Conservation (phyloP, 495 filamentous ascomycete species). For the Aspergillus nidulans region DNA sequence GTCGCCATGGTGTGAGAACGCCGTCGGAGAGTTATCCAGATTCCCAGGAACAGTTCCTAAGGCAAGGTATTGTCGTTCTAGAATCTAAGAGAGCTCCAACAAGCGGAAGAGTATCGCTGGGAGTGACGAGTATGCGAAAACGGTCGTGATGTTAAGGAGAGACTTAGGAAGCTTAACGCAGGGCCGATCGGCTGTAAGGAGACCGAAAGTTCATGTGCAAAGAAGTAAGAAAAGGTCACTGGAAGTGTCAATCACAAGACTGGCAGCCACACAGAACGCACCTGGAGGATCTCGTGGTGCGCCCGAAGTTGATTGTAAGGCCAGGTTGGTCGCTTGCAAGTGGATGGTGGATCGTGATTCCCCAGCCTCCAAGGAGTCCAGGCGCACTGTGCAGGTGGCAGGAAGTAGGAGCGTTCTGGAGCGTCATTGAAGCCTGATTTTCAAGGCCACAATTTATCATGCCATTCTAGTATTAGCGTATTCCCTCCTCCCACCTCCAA, state of each 20-base stretch:
- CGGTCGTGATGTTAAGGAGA: conserved; percentile 13
- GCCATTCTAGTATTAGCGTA: conserved; percentile 4
- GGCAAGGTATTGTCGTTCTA: not conserved
- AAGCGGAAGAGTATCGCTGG: not conserved
- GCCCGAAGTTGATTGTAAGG: conserved; percentile 16
- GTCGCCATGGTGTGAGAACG: conserved; percentile 62
- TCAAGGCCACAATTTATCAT: conserved; percentile 6
- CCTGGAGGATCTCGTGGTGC: conserved; percentile 1
- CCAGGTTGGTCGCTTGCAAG: conserved; percentile 2
- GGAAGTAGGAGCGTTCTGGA: conserved; percentile 2
- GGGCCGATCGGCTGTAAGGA: conserved; percentile 10
- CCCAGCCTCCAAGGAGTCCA: conserved; percentile 2
- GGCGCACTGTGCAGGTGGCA: not conserved
- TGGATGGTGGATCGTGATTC: not conserved
- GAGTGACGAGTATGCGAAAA: conserved; percentile 17
- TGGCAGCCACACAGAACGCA: not conserved
- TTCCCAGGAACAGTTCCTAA: not conserved
- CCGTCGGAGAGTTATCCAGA: conserved; percentile 30
- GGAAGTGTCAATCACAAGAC: conserved; percentile 21
- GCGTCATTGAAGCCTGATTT: conserved; percentile 16
- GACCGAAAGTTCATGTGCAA: conserved; percentile 1
- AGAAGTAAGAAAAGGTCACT: conserved; percentile 12
- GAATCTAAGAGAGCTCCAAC: not conserved
- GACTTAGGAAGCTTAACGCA: conserved; percentile 10
- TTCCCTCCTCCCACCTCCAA: too few relatives aligned